phyloP scores from a whole-genome alignment of 345 rosid genomes.

The Euclidium syriacum region DNA sequence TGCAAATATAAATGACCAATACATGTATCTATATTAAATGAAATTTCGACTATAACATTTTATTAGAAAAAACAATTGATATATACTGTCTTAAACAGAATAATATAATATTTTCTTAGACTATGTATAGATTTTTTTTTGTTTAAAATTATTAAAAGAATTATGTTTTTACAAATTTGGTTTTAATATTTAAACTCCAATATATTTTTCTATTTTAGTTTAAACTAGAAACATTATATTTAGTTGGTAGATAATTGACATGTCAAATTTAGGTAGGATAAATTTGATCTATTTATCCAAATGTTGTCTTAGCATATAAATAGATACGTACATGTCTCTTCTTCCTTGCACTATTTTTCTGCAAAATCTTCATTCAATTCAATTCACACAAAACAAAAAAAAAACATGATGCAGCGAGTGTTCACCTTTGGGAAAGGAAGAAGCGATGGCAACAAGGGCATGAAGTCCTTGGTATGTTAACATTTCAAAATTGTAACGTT shows the following conservation, averaged over 20 bases:
- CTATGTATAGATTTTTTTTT: too few species aligned
- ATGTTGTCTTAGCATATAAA: neutral
- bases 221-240: neutral
- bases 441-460: slow-evolving; percentile 94
- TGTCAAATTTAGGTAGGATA: slow-evolving; percentile 9
- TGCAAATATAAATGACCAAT: neutral
- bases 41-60: too few species aligned
- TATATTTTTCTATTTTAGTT: too few species aligned
- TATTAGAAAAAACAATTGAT: too few species aligned
- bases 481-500: too few species aligned
- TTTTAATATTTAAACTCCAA: too few species aligned
- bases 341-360: slow-evolving; percentile 15
- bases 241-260: neutral
- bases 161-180: too few species aligned
- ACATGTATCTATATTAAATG: neutral
- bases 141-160: too few species aligned
- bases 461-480: slow-evolving; percentile 82
- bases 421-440: slow-evolving; percentile 82
- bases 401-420: slow-evolving; percentile 55
- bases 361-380: slow-evolving; percentile 2
- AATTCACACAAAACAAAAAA: neutral
- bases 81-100: too few species aligned
- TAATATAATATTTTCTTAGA: too few species aligned
- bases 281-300: slow-evolving; percentile 8
- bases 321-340: neutral